Evolutionary conservation across 148 eudicot species (phyloP).

Genomic region (Rhododendron simsii): DNA sequence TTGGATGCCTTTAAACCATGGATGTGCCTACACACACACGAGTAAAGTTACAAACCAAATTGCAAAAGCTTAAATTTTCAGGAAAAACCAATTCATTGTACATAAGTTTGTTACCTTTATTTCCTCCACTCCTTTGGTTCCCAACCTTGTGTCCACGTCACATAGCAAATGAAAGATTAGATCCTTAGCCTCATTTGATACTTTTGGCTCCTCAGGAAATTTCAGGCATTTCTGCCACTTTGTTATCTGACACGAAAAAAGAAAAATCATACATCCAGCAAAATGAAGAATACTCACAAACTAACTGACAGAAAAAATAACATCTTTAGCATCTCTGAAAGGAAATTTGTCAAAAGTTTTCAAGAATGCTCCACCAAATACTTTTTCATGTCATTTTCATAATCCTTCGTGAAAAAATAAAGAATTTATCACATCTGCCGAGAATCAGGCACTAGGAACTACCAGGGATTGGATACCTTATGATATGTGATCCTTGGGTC

Average conservation of each 20-base stretch:
- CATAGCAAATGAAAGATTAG: conserved; percentile 59
- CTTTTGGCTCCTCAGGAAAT: conserved; percentile 67
- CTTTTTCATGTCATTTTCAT: not conserved
- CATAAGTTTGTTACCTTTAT: conserved; percentile 41
- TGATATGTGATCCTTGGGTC: conserved; percentile 68
- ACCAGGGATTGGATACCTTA: conserved; percentile 33
- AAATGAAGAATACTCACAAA: conserved; percentile 6
- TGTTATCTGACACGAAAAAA: conserved; percentile 43
- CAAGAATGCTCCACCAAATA: not conserved
- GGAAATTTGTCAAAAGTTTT: not conserved
- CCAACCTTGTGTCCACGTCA: conserved; percentile 58
- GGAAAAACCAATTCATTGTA: not conserved
- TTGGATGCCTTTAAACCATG: conserved; percentile 51
- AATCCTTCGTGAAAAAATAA: not conserved
- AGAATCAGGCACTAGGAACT: not conserved
- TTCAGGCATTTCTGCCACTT: conserved; percentile 71
- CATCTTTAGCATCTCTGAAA: not conserved
- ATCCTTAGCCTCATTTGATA: conserved; percentile 65
- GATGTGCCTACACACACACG: conserved; percentile 50
- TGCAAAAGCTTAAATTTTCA: not conserved
- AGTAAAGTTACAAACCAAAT: conserved; percentile 4
- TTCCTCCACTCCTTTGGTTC: conserved; percentile 68
- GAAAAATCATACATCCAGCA: conserved; percentile 11
- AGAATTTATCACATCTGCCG: not conserved
- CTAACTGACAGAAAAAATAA: not conserved